These are phyloP conservation scores for Sonneratia caseolaris DNA, from an alignment of 345 rosid genomes.

Conservation along the genomic window DNA sequence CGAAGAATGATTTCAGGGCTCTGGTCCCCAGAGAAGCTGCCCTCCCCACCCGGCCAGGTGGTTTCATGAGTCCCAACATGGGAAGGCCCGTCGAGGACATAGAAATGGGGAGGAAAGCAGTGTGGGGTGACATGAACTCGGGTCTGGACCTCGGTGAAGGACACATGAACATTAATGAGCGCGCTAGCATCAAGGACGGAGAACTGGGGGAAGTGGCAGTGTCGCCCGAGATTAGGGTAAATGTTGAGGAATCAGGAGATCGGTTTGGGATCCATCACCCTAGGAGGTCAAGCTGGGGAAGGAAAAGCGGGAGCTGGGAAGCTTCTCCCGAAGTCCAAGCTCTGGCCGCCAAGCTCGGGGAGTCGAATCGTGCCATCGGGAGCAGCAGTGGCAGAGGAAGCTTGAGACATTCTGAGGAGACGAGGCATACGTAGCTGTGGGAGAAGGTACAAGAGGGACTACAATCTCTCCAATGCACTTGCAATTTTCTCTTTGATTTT, in stretches of 20 bases:
- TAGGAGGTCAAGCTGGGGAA: slow-evolving; percentile 72
- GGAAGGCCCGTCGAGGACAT: slow-evolving; percentile 83
- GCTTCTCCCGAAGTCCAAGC: slow-evolving; percentile 85
- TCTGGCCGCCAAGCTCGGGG: slow-evolving; percentile 83
- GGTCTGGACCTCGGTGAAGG: slow-evolving; percentile 52
- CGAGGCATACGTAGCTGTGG: slow-evolving; percentile 30
- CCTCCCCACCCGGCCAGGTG: slow-evolving; percentile 45
- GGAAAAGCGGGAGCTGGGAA: slow-evolving; percentile 78
- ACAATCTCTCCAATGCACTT: background rate
- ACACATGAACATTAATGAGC: slow-evolving; percentile 44
- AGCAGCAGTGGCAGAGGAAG: slow-evolving; percentile 41
- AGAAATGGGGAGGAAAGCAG: slow-evolving; percentile 94
- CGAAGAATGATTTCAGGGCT: slow-evolving; percentile 77
- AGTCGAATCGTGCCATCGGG: slow-evolving; percentile 51
- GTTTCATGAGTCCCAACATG: slow-evolving; percentile 94
- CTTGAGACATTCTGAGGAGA: slow-evolving; percentile 21
- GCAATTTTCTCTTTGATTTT: too few species aligned
- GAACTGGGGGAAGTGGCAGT: slow-evolving; percentile 46
- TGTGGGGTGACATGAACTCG: slow-evolving; percentile 75
- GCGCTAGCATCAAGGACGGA: slow-evolving; percentile 65
- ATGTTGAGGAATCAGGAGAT: slow-evolving; percentile 55
- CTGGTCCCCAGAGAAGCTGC: slow-evolving; percentile 63
- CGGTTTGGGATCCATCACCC: slow-evolving; percentile 50
- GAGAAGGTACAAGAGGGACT: background rate
- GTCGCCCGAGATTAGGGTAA: slow-evolving; percentile 61